phyloP scores from a whole-genome alignment of 768 basidiomycete genomes.

The Agrocybe pediades region DNA sequence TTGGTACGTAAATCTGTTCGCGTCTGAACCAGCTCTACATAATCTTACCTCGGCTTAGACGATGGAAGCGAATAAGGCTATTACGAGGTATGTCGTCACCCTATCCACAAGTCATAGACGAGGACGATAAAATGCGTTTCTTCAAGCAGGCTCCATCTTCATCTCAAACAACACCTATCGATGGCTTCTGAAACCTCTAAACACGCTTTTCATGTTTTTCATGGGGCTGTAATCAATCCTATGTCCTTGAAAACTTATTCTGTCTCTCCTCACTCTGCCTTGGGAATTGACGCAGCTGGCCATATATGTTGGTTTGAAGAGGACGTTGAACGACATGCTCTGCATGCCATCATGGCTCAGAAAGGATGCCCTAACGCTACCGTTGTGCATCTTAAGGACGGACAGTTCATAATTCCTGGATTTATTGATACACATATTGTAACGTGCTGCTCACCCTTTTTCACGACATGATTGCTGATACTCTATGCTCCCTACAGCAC shows the following conservation, averaged over 20 bases:
- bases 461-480: not conserved
- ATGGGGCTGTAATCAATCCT: slow-evolving; percentile 64
- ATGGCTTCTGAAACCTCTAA: not conserved
- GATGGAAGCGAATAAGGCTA: no score
- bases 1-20: no score
- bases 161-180: not conserved
- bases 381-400: slow-evolving; percentile 43
- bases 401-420: slow-evolving; percentile 82
- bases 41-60: no score
- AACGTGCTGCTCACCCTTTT: slow-evolving; percentile 24
- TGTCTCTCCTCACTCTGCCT: slow-evolving; percentile 52
- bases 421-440: slow-evolving; percentile 93
- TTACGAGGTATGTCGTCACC: no score
- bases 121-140: no score
- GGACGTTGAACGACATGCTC: slow-evolving; percentile 48
- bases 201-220: slow-evolving; percentile 30
- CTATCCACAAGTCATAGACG: no score
- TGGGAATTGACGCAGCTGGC: slow-evolving; percentile 49
- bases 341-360: slow-evolving; percentile 51
- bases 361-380: slow-evolving; percentile 51
- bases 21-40: no score
- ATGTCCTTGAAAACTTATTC: slow-evolving; percentile 39
- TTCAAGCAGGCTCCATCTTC: not conserved
- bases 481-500: slow-evolving; percentile 45
- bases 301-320: slow-evolving; percentile 73